Base-by-base conservation (phyloP, 768 basidiomycete genomes). In the Tylopilus vinaceipallidus region DNA sequence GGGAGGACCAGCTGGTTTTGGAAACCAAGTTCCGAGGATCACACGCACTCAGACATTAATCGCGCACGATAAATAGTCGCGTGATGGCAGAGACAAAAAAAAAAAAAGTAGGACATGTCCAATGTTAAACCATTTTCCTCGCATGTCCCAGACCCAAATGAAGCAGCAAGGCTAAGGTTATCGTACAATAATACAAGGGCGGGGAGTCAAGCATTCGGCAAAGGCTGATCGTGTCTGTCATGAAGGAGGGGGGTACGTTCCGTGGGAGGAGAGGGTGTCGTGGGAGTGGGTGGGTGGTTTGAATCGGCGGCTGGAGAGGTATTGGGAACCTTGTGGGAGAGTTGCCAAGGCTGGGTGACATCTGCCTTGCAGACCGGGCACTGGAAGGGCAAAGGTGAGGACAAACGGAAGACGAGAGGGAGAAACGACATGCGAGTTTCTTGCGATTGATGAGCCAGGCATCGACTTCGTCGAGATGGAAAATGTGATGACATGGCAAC, bases 341-440 rank as follows among this genome's bases (percentile, higher is more conserved):
- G 59, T 6, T 63, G 61, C 53, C 67, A 69, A 11, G 83, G 80
- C 52, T 82, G 80, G 1, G 93, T 95, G 41, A 97, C 91, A 63
- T 97, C 93, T 42, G 89, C 84, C 67, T 95, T 91, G 72, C 93
- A 97, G 3, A 94, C 77, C 6, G 93, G 93, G 59, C 93, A 97
- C 92, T 95, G 56, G 44, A 24, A 45, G 11, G 36, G 20, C 35
- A 30, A 44, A 14, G 1, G 47, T 51, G 17, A 52, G 24, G 54
- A 47, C 24, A 29, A 43, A 47, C 50, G 48, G 40, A 51, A 37
- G 29, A 2, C 20, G 34, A n/a, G 2, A 27, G 27, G 29, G 17
- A 44, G 47, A 42, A 23, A 33, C 50, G 13, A 75, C 87, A 62
- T 62, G 95, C 94, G 68, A 95, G 70, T 74, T 97, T 97, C 75